Conservation (phyloP, 179 eudicot genomes). For the Silene noctiflora region DNA sequence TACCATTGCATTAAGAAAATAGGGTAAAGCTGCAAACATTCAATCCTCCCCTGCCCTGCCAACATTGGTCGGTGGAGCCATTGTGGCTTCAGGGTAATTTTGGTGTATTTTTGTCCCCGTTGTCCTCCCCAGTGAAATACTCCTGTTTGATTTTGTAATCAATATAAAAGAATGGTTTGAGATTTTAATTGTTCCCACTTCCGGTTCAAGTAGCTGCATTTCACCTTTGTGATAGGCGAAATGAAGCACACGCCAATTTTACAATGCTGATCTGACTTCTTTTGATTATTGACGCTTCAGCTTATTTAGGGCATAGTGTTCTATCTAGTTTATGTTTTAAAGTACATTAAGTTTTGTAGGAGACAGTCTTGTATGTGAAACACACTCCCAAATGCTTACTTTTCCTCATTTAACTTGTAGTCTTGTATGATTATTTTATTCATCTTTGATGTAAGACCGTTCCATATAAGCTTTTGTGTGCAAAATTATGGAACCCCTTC, state of each 20-base stretch:
- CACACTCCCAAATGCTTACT: neutral
- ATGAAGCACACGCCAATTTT: neutral
- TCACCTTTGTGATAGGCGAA: neutral
- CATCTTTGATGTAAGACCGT: neutral
- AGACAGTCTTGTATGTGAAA: neutral
- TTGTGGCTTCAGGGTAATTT: neutral
- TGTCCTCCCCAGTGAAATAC: neutral
- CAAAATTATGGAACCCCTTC: too few relatives aligned
- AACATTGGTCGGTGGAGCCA: neutral
- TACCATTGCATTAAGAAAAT: too few relatives aligned
- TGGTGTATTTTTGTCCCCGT: neutral
- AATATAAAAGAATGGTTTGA: neutral
- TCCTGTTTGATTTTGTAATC: slow-evolving; percentile 2
- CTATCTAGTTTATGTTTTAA: neutral
- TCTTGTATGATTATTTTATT: neutral
- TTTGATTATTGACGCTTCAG: neutral
- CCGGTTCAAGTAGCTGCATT: neutral
- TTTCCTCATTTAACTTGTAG: neutral
- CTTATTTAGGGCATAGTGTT: neutral
- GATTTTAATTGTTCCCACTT: neutral
- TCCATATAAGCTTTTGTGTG: too few relatives aligned
- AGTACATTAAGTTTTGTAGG: neutral
- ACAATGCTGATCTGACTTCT: neutral
- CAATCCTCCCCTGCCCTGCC: too few relatives aligned
- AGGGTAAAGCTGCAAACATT: too few relatives aligned